Conservation (phyloP, 2,329 filamentous ascomycete species). For the Curvularia lunata region DNA sequence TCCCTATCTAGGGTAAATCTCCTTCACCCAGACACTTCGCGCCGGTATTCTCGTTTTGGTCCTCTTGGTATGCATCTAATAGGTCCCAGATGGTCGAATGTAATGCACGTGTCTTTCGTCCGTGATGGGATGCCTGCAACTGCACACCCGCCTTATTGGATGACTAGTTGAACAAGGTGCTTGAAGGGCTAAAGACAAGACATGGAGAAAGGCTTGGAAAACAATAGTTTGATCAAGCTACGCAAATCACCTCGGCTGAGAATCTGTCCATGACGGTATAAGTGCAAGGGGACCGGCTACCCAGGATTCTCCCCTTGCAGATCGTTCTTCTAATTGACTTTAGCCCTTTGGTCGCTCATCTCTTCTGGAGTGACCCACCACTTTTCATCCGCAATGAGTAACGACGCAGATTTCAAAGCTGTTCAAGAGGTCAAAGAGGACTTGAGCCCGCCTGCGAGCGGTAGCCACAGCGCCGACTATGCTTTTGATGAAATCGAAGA, state of each 20-base stretch:
- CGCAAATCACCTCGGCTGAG: background rate
- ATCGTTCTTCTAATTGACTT: background rate
- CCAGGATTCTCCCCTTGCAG: background rate
- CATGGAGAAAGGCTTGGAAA: background rate
- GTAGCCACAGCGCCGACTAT: slow-evolving; percentile 12
- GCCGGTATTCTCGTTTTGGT: background rate
- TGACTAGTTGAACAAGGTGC: background rate
- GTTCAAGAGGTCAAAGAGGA: slow-evolving; percentile 17
- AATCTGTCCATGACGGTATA: background rate
- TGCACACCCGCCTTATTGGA: background rate
- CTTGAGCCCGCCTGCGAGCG: slow-evolving; percentile 1
- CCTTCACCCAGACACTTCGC: slow-evolving; percentile 1
- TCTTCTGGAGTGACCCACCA: background rate
- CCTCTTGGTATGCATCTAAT: slow-evolving; percentile 4
- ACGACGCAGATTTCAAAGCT: slow-evolving; percentile 23
- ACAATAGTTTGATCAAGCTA: background rate
- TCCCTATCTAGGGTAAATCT: background rate
- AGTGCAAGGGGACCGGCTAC: background rate
- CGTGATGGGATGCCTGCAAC: background rate
- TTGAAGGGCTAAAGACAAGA: background rate
- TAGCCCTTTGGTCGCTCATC: background rate
- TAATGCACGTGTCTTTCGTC: background rate
- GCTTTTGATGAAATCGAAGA: slow-evolving; percentile 25
- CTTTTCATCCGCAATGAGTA: slow-evolving; percentile 15
- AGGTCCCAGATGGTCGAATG: background rate